These are phyloP conservation scores for Tuber umbilicatum DNA, from an alignment of 495 filamentous ascomycete genomes.

Conservation along the genomic window DNA sequence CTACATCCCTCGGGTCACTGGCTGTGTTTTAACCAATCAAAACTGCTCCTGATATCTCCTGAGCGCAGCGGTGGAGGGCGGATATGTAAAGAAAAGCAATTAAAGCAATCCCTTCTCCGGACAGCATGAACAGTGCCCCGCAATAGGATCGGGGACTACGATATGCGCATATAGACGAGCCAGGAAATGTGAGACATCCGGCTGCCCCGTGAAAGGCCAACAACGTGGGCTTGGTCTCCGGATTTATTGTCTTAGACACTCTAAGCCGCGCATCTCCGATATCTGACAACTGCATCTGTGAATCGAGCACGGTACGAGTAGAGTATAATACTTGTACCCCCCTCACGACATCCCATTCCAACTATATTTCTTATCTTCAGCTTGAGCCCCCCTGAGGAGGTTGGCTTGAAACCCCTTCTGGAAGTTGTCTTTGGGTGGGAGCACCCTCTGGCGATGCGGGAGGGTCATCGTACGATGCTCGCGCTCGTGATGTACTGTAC, in stretches of 20 bases:
- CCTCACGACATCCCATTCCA: neutral
- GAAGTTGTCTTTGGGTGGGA: neutral
- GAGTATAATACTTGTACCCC: too few species aligned
- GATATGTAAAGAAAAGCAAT: neutral
- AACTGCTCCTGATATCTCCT: neutral
- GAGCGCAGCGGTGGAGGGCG: neutral
- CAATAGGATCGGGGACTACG: neutral
- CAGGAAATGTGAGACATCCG: neutral
- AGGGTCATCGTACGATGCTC: neutral
- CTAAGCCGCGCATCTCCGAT: neutral
- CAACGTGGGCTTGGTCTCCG: neutral
- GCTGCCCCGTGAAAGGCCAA: neutral
- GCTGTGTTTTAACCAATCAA: neutral
- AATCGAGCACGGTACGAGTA: neutral
- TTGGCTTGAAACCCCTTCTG: neutral
- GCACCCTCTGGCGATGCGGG: neutral
- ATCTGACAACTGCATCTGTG: neutral
- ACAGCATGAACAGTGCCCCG: neutral
- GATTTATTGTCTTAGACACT: neutral
- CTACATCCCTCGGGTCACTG: neutral
- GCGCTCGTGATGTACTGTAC: neutral
- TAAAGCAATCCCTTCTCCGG: neutral
- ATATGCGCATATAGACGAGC: neutral
- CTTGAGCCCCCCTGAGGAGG: neutral
- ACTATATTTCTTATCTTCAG: neutral